Evolutionary conservation across 192 early-diverging fungal genomes (phyloP).

Genomic region (Lobosporangium transversale): DNA sequence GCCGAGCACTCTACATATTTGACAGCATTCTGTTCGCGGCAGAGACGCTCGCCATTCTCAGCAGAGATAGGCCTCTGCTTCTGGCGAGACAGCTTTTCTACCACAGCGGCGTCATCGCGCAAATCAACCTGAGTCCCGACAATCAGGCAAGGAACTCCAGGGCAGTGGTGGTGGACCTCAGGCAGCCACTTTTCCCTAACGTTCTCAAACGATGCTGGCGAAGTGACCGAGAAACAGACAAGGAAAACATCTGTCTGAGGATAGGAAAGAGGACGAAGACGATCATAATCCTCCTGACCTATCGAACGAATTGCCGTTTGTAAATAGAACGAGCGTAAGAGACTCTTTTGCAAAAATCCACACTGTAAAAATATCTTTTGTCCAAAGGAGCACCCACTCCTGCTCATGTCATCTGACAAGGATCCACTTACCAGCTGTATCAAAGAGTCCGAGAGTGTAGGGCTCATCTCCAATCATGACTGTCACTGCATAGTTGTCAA

Average conservation of each 20-base stretch:
- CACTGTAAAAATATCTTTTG: too few relatives aligned
- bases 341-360: too few relatives aligned
- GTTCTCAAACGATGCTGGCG: conserved; percentile 94
- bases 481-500: conserved; percentile 99
- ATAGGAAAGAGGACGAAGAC: conserved; percentile 92
- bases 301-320: too few relatives aligned
- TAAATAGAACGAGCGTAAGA: too few relatives aligned
- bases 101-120: conserved; percentile 80
- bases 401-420: too few relatives aligned
- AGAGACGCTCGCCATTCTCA: conserved; percentile 85
- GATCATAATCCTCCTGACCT: conserved; percentile 97
- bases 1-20: conserved; percentile 96
- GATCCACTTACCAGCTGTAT: conserved; percentile 89
- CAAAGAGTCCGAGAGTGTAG: conserved; percentile 94
- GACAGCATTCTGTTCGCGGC: conserved; percentile 84
- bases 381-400: too few relatives aligned
- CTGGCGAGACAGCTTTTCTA: conserved; percentile 84
- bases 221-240: conserved; percentile 93
- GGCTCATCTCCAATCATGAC: conserved; percentile 99
- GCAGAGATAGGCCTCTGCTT: conserved; percentile 84
- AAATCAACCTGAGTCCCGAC: conserved; percentile 93
- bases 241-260: conserved; percentile 97
- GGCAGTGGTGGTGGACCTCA: conserved; percentile 96
- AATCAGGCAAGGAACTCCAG: conserved; percentile 93
- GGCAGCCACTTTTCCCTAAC: conserved; percentile 97